These are phyloP conservation scores for Beauveria scarabaeidicola DNA, from an alignment of 2,329 filamentous ascomycete species.

Conservation along the genomic window DNA sequence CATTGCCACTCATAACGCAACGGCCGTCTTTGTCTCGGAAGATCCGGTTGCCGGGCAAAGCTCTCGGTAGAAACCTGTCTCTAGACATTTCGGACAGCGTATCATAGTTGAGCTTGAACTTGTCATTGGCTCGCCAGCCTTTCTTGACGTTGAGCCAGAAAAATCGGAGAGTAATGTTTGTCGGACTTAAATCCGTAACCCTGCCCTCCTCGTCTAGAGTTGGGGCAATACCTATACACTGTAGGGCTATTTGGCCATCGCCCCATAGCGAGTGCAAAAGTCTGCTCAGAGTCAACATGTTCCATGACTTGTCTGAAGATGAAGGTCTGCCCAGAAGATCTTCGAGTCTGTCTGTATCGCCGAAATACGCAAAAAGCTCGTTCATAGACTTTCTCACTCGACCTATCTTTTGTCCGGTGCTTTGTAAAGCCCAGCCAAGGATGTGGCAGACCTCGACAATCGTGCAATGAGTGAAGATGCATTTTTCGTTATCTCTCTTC, in stretches of 20 bases:
- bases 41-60: neutral
- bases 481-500: neutral
- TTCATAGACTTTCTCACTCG: neutral
- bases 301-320: no score
- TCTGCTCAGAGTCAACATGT: no score
- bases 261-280: no score
- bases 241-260: no score
- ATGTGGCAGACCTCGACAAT: neutral
- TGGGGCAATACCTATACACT: no score
- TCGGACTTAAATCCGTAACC: no score
- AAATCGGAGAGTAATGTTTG: neutral
- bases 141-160: neutral
- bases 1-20: neutral
- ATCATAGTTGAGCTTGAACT: neutral
- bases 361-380: no score
- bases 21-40: neutral
- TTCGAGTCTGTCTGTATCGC: no score
- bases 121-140: neutral
- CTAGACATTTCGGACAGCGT: neutral
- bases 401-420: neutral
- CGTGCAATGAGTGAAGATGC: neutral
- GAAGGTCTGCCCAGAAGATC: no score
- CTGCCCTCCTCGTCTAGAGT: no score
- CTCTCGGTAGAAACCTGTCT: neutral
- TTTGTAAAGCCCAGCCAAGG: neutral